phyloP scores from a whole-genome alignment of 108 stramenopile species.

The Nitzschia sp. region DNA sequence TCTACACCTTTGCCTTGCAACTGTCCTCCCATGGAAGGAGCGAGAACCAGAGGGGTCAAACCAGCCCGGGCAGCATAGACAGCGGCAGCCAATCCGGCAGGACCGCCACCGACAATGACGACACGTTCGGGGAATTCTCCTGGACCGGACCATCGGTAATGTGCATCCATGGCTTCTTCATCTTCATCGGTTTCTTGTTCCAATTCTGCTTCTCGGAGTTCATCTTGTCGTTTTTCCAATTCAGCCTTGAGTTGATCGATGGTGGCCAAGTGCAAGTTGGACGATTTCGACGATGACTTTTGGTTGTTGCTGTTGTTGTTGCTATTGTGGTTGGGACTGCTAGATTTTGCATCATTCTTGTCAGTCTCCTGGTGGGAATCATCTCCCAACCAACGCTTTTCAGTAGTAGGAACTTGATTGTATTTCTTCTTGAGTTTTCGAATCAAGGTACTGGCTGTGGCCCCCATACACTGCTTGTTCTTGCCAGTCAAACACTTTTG shows the following conservation, averaged over 20 bases:
- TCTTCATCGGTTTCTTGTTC: slow-evolving; percentile 78
- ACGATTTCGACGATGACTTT: slow-evolving; percentile 15
- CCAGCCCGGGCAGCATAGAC: slow-evolving; percentile 93
- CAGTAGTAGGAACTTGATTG: slow-evolving; percentile 52
- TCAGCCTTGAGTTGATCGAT: slow-evolving; percentile 78
- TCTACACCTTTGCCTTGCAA: slow-evolving; percentile 92
- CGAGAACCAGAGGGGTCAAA: slow-evolving; percentile 80
- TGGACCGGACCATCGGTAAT: slow-evolving; percentile 60
- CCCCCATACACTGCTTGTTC: slow-evolving; percentile 70
- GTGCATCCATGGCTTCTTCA: slow-evolving; percentile 60
- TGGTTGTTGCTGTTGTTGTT: slow-evolving; percentile 1
- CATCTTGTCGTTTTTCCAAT: slow-evolving; percentile 78
- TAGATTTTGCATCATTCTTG: no score
- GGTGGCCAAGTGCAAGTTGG: slow-evolving; percentile 80
- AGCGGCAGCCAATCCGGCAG: slow-evolving; percentile 89
- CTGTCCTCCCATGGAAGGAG: slow-evolving; percentile 88
- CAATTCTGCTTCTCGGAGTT: slow-evolving; percentile 71
- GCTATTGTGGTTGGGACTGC: slow-evolving; percentile 1
- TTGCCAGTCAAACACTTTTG: slow-evolving; percentile 76
- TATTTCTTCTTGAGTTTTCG: slow-evolving; percentile 89
- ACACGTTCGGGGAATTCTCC: slow-evolving; percentile 74
- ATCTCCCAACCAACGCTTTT: slow-evolving; percentile 50
- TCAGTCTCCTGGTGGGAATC: no score
- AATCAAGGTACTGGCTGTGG: slow-evolving; percentile 66
- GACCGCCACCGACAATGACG: slow-evolving; percentile 90